Conservation (phyloP, 2,329 filamentous ascomycete genomes). For the Cordyceps pruinosa region DNA sequence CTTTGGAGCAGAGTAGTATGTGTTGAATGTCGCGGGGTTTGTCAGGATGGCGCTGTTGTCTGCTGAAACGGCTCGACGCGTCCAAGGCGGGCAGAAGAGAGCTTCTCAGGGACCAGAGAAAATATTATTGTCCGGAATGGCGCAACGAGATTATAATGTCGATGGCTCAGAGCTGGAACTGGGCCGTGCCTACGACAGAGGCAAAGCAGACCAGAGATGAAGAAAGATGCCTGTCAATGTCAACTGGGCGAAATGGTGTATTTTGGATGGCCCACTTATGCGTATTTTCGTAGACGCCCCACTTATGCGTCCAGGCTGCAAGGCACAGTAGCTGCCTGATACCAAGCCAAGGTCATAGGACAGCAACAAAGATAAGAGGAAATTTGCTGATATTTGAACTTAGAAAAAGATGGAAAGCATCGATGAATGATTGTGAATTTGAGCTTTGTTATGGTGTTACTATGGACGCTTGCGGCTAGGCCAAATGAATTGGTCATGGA, state of each 20-base stretch:
- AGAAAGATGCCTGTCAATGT: neutral
- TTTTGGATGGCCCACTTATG: conserved; percentile 1
- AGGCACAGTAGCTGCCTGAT: neutral
- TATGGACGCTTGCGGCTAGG: neutral
- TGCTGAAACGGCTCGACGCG: neutral
- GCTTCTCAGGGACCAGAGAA: neutral
- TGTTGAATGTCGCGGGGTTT: neutral
- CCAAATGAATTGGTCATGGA: neutral
- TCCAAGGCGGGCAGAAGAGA: neutral
- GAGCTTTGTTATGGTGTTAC: neutral
- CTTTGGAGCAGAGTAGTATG: neutral
- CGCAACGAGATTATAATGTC: neutral
- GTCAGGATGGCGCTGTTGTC: neutral
- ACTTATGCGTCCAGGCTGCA: conserved; percentile 9
- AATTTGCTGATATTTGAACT: neutral
- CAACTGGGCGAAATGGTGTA: neutral
- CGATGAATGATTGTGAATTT: neutral
- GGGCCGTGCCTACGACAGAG: neutral
- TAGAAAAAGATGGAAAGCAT: neutral
- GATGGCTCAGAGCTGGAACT: neutral
- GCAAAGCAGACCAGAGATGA: neutral
- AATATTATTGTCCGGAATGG: neutral
- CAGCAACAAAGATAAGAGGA: neutral
- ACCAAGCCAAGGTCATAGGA: neutral
- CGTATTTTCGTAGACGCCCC: conserved; percentile 1